Conservation (phyloP, 1,139 yeast species). For the Yamadazyma triangularis region DNA sequence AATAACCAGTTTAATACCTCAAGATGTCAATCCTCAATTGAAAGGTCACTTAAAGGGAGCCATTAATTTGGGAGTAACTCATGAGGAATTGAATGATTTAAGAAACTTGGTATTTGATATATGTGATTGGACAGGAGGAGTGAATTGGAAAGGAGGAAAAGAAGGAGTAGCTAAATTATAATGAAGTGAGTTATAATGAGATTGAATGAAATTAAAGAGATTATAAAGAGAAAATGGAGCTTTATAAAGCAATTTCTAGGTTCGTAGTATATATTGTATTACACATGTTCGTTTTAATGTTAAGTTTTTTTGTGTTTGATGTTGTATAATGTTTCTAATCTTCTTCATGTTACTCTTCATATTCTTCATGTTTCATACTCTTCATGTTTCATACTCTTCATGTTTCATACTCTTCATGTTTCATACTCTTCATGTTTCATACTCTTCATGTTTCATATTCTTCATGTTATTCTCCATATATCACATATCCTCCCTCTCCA, state of each 20-base stretch:
- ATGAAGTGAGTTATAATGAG: constrained; percentile 22
- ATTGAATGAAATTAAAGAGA: neutral
- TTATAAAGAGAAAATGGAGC: neutral
- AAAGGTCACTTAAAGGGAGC: constrained; percentile 91
- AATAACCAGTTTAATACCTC: constrained; percentile 80
- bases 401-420: too few relatives aligned
- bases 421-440: too few relatives aligned
- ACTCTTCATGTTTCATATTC: too few relatives aligned
- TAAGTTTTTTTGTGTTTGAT: constrained; percentile 2
- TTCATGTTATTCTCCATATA: neutral
- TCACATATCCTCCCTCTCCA: neutral
- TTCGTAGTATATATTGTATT: neutral
- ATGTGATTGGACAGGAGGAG: constrained; percentile 70
- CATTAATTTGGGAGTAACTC: constrained; percentile 67
- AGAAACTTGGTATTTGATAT: constrained; percentile 62
- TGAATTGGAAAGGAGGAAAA: constrained; percentile 49
- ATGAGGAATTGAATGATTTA: constrained; percentile 57
- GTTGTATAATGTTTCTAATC: constrained; percentile 54
- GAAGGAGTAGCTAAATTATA: constrained; percentile 54
- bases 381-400: too few relatives aligned
- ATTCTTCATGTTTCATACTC: too few relatives aligned
- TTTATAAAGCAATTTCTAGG: neutral
- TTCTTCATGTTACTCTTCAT: too few relatives aligned
- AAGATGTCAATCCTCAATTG: constrained; percentile 87
- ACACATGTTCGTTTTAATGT: neutral